These are phyloP conservation scores for Alopecurus myosuroides DNA, from an alignment of 176 grass and related monocot species.

Conservation along the genomic window DNA sequence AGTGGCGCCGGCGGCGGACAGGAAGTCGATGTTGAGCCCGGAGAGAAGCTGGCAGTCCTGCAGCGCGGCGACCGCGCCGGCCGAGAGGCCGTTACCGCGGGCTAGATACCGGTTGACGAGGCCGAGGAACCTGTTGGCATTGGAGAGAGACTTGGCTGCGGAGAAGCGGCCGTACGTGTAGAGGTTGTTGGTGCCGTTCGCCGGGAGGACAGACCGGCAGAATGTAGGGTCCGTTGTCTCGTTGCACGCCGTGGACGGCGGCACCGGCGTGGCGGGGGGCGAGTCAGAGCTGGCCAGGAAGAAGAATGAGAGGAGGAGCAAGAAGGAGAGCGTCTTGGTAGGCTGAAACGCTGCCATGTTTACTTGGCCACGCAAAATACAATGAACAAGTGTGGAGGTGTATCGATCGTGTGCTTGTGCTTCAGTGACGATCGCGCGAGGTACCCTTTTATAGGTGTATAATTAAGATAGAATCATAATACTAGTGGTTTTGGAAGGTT, in stretches of 20 bases:
- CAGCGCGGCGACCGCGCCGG: constrained; percentile 52
- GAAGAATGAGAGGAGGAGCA: constrained; percentile 37
- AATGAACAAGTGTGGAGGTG: neutral
- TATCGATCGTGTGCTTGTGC: neutral
- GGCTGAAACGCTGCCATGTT: constrained; percentile 23
- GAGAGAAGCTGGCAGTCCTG: constrained; percentile 84
- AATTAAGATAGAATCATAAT: neutral
- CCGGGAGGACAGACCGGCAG: constrained; percentile 74
- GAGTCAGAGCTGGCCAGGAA: constrained; percentile 30
- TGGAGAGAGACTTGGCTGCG: constrained; percentile 60
- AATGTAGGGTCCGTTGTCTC: constrained; percentile 63
- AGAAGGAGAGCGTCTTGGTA: neutral
- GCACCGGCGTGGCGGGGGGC: constrained; percentile 37
- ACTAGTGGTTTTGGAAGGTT: constrained; percentile 22
- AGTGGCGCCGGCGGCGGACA: constrained; percentile 43
- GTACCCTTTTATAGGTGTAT: constrained; percentile 26
- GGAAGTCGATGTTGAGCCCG: constrained; percentile 75
- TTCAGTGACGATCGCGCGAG: neutral
- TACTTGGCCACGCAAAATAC: neutral
- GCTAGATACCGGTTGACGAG: constrained; percentile 70
- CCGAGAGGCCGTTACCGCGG: constrained; percentile 30
- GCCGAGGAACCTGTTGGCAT: constrained; percentile 62
- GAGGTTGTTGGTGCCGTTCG: constrained; percentile 56
- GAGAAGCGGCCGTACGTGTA: constrained; percentile 89
- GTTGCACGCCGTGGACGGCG: constrained; percentile 67